Percentiles rank a stretch among this genome's conserved stretches.
These are phyloP conservation scores for Quillaja saponaria DNA, from an alignment of 306 rosid species.

Conservation along the genomic window DNA sequence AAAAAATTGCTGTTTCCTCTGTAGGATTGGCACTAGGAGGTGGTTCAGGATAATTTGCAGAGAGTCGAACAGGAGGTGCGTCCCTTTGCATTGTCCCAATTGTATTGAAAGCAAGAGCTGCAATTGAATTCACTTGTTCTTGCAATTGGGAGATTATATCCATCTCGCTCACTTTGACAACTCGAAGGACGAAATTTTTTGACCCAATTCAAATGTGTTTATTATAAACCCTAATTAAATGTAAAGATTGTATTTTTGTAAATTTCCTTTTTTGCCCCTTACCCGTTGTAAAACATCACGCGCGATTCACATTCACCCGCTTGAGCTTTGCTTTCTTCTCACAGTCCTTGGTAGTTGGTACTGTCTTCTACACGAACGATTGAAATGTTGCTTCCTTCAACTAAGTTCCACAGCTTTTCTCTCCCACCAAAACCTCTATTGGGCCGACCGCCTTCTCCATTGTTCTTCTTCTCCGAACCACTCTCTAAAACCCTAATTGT, in stretches of 20 bases:
- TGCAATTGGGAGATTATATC: slow-evolving; percentile 89
- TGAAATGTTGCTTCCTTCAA: slow-evolving; percentile 53
- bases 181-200: slow-evolving; percentile 5
- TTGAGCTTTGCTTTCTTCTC: too few relatives aligned
- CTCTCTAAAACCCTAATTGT: slow-evolving; percentile 38
- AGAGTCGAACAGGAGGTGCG: slow-evolving; percentile 78
- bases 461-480: slow-evolving; percentile 38
- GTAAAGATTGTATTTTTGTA: too few relatives aligned
- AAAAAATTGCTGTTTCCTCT: slow-evolving; percentile 53
- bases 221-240: too few relatives aligned
- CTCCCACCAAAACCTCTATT: slow-evolving; percentile 36
- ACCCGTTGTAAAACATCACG: too few relatives aligned
- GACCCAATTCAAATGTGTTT: background rate
- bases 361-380: slow-evolving; percentile 2
- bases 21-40: slow-evolving; percentile 59
- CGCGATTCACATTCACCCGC: too few relatives aligned
- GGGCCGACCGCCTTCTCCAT: slow-evolving; percentile 35
- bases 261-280: too few relatives aligned
- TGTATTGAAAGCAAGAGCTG: slow-evolving; percentile 73
- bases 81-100: slow-evolving; percentile 86
- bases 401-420: slow-evolving; percentile 32
- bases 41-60: slow-evolving; percentile 81
- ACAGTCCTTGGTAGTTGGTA: too few relatives aligned
- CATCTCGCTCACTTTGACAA: slow-evolving; percentile 45
- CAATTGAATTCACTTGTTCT: slow-evolving; percentile 72